Evolutionary conservation across 2,329 filamentous ascomycete genomes (phyloP).

Genomic region (Ceratocystis cubensis): DNA sequence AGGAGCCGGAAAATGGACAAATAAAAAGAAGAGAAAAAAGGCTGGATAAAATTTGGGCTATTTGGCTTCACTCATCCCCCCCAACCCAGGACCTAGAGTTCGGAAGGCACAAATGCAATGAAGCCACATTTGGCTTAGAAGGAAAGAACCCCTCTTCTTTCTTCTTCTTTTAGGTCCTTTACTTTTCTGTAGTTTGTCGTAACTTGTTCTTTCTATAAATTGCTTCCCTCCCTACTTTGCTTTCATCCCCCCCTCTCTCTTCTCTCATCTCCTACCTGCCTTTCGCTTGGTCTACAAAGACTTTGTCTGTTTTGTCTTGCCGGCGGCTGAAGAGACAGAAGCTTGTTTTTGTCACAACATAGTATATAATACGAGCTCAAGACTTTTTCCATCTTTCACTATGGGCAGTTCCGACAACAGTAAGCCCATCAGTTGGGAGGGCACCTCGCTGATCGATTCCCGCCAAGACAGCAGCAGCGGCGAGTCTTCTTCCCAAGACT

Average conservation of each 20-base stretch:
- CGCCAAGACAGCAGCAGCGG: conserved; percentile 12
- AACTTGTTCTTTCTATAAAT: background rate
- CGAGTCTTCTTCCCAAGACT: conserved; percentile 18
- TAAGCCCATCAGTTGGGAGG: conserved; percentile 7
- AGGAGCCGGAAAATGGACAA: background rate
- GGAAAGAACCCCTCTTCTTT: conserved; percentile 2
- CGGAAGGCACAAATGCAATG: background rate
- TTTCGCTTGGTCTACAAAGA: background rate
- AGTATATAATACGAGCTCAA: background rate
- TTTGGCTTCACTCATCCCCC: background rate
- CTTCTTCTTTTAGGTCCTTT: conserved; percentile 2
- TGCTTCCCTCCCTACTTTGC: background rate
- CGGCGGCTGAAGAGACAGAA: background rate
- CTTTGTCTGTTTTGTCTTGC: background rate
- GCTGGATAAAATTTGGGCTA: background rate
- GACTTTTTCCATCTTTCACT: background rate
- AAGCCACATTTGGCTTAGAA: background rate
- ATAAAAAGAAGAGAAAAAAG: background rate
- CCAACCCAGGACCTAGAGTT: background rate
- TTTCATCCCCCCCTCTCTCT: background rate
- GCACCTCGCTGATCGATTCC: conserved; percentile 6
- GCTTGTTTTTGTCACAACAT: background rate
- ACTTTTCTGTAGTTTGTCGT: background rate
- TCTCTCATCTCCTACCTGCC: background rate
- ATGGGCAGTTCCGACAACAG: conserved; percentile 6